Base-by-base conservation (phyloP, 352 stramenopile species). In the Thalassiosira mediterranea region DNA sequence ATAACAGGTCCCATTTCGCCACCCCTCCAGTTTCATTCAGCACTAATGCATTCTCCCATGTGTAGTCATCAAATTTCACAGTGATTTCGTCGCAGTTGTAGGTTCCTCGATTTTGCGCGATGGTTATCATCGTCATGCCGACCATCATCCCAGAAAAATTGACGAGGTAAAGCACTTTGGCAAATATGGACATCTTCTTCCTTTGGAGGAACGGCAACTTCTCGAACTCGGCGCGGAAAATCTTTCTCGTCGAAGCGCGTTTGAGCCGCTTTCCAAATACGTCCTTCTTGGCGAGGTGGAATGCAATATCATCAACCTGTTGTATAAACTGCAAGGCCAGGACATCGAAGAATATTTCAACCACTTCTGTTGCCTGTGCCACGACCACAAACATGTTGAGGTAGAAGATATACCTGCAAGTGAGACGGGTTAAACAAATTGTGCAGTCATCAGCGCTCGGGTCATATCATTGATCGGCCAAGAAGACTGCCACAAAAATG, bases 351-450 rank as follows among this genome's bases (percentile, higher is more conserved):
- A 68, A 68, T 25, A 79, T 68, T 46, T 64, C 52, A 21, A 78
- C 29, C 5, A 78, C 70, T 3, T 3, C 15, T 31, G 19, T 42
- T 4, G 60, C 44, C 37, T 79, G 70, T 2, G 56, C 53, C 1
- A 72, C 44, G 21, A 73, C 53, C 7, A 79, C 25, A 25, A 79
- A 72, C 34, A 79, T 56, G 40, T 72, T 79, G 0, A 79, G 8
- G 0, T 63, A 25, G 54, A 79, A 79, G 8, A 69, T 5, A 40
- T 79, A 79, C 25, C 51, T 21, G 37, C 10, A 15, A 44, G n/a
- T n/a, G n/a, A 44, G 37, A 15, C 37, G 37, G n/a, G n/a, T n/a
- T n/a, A n/a, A n/a, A n/a, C n/a, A n/a, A n/a, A n/a, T n/a, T n/a
- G n/a, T n/a, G n/a, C n/a, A n/a, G n/a, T n/a, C n/a, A n/a, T n/a